phyloP scores from a whole-genome alignment of 2,329 filamentous ascomycete species.

The Penicillium sp. region DNA sequence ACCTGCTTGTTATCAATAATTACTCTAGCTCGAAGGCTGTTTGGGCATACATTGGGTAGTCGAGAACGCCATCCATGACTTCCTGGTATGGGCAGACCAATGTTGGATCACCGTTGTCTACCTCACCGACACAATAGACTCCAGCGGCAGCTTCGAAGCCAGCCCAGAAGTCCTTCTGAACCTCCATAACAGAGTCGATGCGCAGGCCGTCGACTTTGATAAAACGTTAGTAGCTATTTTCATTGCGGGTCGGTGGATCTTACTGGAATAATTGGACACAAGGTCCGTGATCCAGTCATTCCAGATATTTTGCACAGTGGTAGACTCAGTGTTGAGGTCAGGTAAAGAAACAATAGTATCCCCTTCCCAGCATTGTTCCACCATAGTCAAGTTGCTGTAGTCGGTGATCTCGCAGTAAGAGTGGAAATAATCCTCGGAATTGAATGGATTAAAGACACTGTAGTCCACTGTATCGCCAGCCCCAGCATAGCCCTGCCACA shows the following conservation, averaged over 20 bases:
- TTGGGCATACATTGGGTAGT: conserved; percentile 39
- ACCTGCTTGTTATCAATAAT: conserved; percentile 21
- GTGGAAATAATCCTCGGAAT: conserved; percentile 28
- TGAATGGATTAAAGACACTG: conserved; percentile 27
- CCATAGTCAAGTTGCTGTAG: conserved; percentile 52
- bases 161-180: conserved; percentile 44
- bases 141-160: conserved; percentile 38
- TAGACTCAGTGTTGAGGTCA: conserved; percentile 49
- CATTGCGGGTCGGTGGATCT: background rate
- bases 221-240: background rate
- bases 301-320: conserved; percentile 42
- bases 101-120: conserved; percentile 38
- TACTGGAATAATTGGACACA: conserved; percentile 44
- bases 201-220: conserved; percentile 49
- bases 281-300: conserved; percentile 42
- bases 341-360: conserved; percentile 48
- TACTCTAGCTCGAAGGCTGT: background rate
- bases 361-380: conserved; percentile 54
- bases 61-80: conserved; percentile 46
- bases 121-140: conserved; percentile 50
- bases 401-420: conserved; percentile 45
- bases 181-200: conserved; percentile 51
- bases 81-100: conserved; percentile 45
- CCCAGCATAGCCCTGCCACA: conserved; percentile 12
- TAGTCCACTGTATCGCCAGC: conserved; percentile 23